Evolutionary conservation across 1,284 basidiomycete species (phyloP), one percentile per base, ranked within the genome.

Genomic region (Rhodotorula sp.): DNA sequence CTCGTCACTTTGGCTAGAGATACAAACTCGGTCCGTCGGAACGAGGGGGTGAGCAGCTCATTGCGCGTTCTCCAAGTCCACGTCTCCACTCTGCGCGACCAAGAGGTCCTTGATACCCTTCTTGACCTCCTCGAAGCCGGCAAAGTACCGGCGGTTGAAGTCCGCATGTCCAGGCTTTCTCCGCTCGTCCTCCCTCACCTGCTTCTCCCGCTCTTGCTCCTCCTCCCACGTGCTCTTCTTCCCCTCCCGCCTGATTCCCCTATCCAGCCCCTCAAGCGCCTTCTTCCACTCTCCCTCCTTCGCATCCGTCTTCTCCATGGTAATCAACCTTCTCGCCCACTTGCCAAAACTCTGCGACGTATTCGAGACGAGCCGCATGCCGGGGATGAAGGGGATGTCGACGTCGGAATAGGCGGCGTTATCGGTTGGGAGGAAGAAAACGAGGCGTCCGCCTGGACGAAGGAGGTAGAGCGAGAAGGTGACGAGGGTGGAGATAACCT

Each of bases 281-380:
- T 57, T 54, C 29, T 54, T 32, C 71, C 51, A 71, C 24, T 62
- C 49, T 3, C 52, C 49, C 44, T 56, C 65, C 6, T 34, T 22
- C 22, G 17, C 39, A 27, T 53, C 60, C 51, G 27, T 30, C 81
- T 94, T 96, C 67, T 86, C 87, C 78, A 97, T 89, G 15, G 94
- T 97, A 66, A 97, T 90, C 36, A 97, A 83, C 78, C 94, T 82
- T 70, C 95, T 84, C 4, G 93, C 93, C 95, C 95, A 99, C 49
- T 89, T 90, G 20, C 94, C 94, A 79, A 97, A 99, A 78, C 92
- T 89, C 81, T 99, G 95, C 74, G 94, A 81, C 54, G 91, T 94
- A 79, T 97, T 96, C 0, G 90, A 89, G 39, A 93, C 85, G 22
- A 94, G 81, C 76, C 88, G 88, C 89, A 99, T 93, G 1, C 93